Evolutionary conservation across 1,139 yeast genomes (phyloP).

Genomic region (Kodamaea fungicola): DNA sequence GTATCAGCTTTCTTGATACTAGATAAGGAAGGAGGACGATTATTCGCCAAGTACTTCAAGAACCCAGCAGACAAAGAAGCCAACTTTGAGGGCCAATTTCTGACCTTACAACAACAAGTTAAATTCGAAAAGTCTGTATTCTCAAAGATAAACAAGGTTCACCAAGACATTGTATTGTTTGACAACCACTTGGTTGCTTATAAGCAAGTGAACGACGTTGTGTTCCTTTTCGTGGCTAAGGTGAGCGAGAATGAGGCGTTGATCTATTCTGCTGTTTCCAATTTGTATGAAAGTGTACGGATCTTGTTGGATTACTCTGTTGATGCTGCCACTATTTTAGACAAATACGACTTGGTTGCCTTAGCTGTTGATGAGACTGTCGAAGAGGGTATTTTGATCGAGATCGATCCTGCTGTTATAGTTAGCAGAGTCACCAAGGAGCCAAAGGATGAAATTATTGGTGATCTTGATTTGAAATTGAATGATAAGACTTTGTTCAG

Average conservation of each 20-base stretch:
- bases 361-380: slow-evolving; percentile 88
- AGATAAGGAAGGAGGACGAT: slow-evolving; percentile 77
- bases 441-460: slow-evolving; percentile 34
- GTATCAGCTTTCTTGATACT: slow-evolving; percentile 74
- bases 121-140: slow-evolving; percentile 74
- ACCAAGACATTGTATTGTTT: slow-evolving; percentile 75
- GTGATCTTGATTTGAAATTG: slow-evolving; percentile 57
- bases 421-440: slow-evolving; percentile 87
- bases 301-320: slow-evolving; percentile 70
- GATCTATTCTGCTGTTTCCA: slow-evolving; percentile 73
- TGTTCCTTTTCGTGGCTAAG: slow-evolving; percentile 68
- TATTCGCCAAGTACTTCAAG: slow-evolving; percentile 80
- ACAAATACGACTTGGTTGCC: slow-evolving; percentile 80
- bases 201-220: slow-evolving; percentile 76
- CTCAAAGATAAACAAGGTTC: slow-evolving; percentile 72
- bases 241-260: slow-evolving; percentile 84
- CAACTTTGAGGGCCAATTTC: slow-evolving; percentile 13
- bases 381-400: slow-evolving; percentile 89
- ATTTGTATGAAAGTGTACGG: slow-evolving; percentile 77
- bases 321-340: slow-evolving; percentile 76
- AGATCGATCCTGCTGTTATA: slow-evolving; percentile 82
- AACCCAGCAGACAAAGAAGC: slow-evolving; percentile 23
- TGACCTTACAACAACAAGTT: slow-evolving; percentile 59
- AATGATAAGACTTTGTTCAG: slow-evolving; percentile 84
- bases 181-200: slow-evolving; percentile 79